These are phyloP conservation scores for Sonneratia alba DNA, from an alignment of 345 rosid species.

Conservation along the genomic window DNA sequence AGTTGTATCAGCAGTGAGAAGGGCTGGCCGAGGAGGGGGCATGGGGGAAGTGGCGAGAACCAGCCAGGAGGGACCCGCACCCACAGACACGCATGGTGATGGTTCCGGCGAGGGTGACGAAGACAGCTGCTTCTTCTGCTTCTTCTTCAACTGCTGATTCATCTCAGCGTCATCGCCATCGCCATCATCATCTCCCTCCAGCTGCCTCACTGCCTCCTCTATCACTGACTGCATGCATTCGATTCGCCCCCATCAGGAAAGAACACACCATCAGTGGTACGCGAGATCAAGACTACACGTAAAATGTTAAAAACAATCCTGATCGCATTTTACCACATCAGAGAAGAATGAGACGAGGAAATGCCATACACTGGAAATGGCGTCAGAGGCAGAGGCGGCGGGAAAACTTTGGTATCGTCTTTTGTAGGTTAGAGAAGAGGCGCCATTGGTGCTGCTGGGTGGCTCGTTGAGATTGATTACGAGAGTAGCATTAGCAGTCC, in stretches of 20 bases:
- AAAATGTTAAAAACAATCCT: neutral
- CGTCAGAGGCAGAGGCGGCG: neutral
- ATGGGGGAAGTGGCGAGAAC: neutral
- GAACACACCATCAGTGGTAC: neutral
- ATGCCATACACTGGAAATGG: neutral
- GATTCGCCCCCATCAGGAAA: neutral
- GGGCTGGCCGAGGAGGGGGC: neutral
- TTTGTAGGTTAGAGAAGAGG: constrained; percentile 28
- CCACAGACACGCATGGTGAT: neutral
- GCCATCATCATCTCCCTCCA: neutral
- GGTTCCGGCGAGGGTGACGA: neutral
- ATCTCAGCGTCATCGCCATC: neutral
- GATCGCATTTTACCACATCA: neutral
- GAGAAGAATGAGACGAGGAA: neutral
- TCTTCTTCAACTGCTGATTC: neutral
- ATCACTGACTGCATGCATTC: too few relatives aligned
- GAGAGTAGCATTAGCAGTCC: neutral
- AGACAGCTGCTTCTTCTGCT: neutral
- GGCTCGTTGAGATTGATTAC: constrained; percentile 43
- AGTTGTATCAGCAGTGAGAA: neutral
- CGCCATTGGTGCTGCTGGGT: constrained; percentile 22
- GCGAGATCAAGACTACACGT: neutral
- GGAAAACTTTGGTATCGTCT: constrained; percentile 14
- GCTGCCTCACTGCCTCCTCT: neutral
- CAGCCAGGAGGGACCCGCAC: neutral